Percentiles rank a stretch among this genome's conserved stretches.
These are phyloP conservation scores for Sporisorium sorghi DNA, from an alignment of 1,284 basidiomycete species.

Conservation along the genomic window DNA sequence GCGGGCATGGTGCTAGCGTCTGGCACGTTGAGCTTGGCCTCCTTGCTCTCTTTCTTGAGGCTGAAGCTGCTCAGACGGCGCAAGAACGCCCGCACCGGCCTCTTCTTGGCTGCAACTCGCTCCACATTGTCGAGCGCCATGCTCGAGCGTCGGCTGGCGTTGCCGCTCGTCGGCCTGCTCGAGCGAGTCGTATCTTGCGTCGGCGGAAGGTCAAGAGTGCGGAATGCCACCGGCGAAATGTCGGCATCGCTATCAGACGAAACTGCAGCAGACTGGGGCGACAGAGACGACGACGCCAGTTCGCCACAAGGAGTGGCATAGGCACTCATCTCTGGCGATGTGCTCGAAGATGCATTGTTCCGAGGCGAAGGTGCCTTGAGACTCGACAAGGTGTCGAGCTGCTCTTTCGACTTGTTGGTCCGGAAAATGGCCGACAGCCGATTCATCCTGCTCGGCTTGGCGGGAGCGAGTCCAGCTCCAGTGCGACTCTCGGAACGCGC, in stretches of 20 bases:
- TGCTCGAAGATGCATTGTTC: slow-evolving; percentile 3
- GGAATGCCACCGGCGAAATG: slow-evolving; percentile 40
- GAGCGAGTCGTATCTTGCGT: slow-evolving; percentile 9
- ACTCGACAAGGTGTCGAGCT: slow-evolving; percentile 14
- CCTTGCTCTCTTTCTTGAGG: slow-evolving; percentile 22
- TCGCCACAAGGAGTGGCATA: slow-evolving; percentile 31
- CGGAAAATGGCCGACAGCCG: slow-evolving; percentile 35
- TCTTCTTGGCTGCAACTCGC: slow-evolving; percentile 16
- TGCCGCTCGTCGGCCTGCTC: slow-evolving; percentile 15
- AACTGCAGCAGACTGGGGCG: slow-evolving; percentile 35
- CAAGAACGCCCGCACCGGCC: slow-evolving; percentile 26
- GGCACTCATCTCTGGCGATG: slow-evolving; percentile 15
- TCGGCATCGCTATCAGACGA: slow-evolving; percentile 39
- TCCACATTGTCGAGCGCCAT: slow-evolving; percentile 14
- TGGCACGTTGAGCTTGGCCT: slow-evolving; percentile 38
- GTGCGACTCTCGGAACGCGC: slow-evolving; percentile 18
- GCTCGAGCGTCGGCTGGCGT: slow-evolving; percentile 32
- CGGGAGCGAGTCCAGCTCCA: slow-evolving; percentile 2
- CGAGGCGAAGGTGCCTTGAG: background rate
- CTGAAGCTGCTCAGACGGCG: slow-evolving; percentile 54
- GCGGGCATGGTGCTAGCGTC: slow-evolving; percentile 41
- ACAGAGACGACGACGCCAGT: slow-evolving; percentile 13
- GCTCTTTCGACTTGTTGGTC: slow-evolving; percentile 22
- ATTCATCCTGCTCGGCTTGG: slow-evolving; percentile 16
- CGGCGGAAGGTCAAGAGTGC: slow-evolving; percentile 20